Percentiles rank a stretch among this genome's conserved stretches.
Evolutionary conservation across 2,329 filamentous ascomycete genomes (phyloP).

Genomic region (Xylariaceae sp.): DNA sequence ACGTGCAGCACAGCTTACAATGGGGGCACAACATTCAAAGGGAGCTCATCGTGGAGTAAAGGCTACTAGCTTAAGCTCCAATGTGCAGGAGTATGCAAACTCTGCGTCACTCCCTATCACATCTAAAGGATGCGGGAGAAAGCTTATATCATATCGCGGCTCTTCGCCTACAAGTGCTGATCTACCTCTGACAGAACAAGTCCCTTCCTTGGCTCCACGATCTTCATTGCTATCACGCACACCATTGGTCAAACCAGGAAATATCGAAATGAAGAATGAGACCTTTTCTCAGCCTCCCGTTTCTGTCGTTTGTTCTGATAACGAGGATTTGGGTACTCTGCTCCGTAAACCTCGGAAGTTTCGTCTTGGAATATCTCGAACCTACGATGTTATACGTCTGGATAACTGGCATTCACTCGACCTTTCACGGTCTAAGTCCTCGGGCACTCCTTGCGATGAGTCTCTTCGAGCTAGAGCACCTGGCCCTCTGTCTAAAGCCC

Average conservation of each 20-base stretch:
- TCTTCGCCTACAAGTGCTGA: background rate
- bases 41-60: background rate
- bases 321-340: background rate
- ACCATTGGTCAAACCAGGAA: background rate
- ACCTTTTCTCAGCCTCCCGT: background rate
- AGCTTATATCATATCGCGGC: too few relatives aligned
- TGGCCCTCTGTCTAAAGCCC: background rate
- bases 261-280: background rate
- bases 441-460: background rate
- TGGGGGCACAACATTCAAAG: constrained; percentile 2
- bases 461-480: background rate
- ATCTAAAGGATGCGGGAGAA: background rate
- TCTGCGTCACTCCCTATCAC: background rate
- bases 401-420: constrained; percentile 8
- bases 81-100: background rate
- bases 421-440: background rate
- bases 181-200: background rate
- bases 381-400: background rate
- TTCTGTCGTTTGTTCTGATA: background rate
- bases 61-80: background rate
- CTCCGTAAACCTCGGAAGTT: constrained; percentile 3
- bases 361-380: too few relatives aligned
- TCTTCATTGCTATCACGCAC: background rate
- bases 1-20: background rate
- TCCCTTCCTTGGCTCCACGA: background rate